Evolutionary conservation across 1,139 yeast genomes (phyloP), one percentile per base, ranked within the genome.

Genomic region (Scheffersomyces insectosa): DNA sequence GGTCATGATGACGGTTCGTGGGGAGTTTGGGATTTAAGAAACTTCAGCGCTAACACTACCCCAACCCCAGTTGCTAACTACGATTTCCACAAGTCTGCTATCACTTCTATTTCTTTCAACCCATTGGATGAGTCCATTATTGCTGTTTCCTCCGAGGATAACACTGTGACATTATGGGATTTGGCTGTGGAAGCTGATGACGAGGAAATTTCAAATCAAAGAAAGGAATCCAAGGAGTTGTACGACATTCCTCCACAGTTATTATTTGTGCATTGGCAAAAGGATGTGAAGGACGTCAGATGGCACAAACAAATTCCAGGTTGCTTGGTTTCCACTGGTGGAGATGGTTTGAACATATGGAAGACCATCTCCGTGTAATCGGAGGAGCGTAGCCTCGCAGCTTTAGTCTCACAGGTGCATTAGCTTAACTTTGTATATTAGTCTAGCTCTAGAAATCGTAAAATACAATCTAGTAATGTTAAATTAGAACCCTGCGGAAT

Each of bases 281-380:
- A 85, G 57, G 95, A 91, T 59, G 97, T 93, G 42, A 93, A 93
- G 72, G 99, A 93, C 64, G 97, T 91, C 36, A 88, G 96, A 68
- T 93, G 99, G 98, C 97, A 93, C 67, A 82, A 75, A 60, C 99
- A 95, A 70, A 88, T 95, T 49, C 99, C 99, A 4, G 99, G 99
- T 38, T 85, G 95, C 56, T 76, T 95, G 62, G 89, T 90, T 12
- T 85, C 96, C 55, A 93, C 99, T 3, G 98, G 99, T 52, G 86
- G 95, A 36, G 98, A 91, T 57, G 99, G 99, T 37, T 76, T 93
- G 64, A 88, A 89, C 59, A 74, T 93, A 41, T 93, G 98, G 97
- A 93, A 93, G 73, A 91, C 98, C 28, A 91, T 93, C 59, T 88
- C 96, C 63, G 96, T 93, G 40, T 90, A 70, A 60, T 9, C 3